Evolutionary conservation across 2,329 filamentous ascomycete genomes (phyloP), one percentile per base, ranked within the genome.

Genomic region (Fusarium sp.): DNA sequence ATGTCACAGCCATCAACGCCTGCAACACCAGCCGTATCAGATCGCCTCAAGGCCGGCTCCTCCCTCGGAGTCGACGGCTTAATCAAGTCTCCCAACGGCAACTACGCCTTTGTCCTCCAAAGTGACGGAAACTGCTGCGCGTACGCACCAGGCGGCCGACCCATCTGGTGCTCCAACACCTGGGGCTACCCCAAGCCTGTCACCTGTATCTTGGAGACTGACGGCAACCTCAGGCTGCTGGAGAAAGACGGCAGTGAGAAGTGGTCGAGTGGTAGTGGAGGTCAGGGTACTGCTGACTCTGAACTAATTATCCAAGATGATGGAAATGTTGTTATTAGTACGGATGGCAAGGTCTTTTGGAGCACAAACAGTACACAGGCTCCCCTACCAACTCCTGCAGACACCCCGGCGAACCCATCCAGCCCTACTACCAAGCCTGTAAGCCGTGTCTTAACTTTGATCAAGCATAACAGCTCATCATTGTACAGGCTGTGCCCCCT

Each of bases 91-190:
- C 42, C 42, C 8, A 45, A 45, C 42, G 20, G 42, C 6, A 20
- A 45, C 42, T 45, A 45, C 20, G 42, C 13, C 6, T 22, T 45
- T 14, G 42, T 45, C 6, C 42, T 45, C 20, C 42, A 45, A 25
- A 14, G 4, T 3, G 42, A 45, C 42, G 42, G 42, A 1, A 45
- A 45, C 42, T 45, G 20, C 20, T 22, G 20, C 20, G 42, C 20
- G 11, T 45, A 45, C 13, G 42, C 42, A 4, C 42, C 42, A 1
- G 42, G 20, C 42, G 42, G 42, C 20, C 20, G 42, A 9, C 42
- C 42, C 42, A 22, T 45, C 42, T 45, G 42, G 42, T 20, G n/a
- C 42, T 22, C 42, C 42, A 45, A 45, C 6, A 45, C 42, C 42
- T 45, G 42, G 42, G 42, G 42, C 13, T 22, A 10, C 2, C 42